Conservation (phyloP, 331 rosid species). For the Quercus tomentella region DNA sequence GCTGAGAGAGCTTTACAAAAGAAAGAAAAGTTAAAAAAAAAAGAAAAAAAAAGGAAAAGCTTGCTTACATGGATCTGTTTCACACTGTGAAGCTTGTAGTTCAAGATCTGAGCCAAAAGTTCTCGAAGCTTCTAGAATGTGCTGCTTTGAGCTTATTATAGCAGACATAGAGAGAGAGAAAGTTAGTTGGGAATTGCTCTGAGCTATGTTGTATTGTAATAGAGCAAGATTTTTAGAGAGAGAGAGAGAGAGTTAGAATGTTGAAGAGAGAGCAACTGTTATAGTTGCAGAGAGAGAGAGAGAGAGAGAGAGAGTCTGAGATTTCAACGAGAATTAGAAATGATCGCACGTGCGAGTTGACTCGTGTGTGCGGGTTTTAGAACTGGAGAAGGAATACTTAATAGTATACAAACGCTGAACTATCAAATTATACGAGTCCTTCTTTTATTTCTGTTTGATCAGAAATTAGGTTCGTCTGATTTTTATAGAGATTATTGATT, state of each 20-base stretch:
- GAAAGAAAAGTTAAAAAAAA: not conserved
- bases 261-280: too few species aligned
- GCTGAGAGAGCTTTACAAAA: not conserved
- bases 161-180: not conserved
- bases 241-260: not conserved
- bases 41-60: not conserved
- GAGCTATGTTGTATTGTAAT: not conserved
- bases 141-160: slow-evolving; percentile 8
- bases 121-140: slow-evolving; percentile 4
- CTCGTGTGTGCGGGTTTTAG: not conserved
- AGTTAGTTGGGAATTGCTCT: not conserved
- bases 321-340: not conserved
- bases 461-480: too few species aligned
- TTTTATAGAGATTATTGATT: too few species aligned
- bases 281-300: not conserved
- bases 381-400: too few species aligned
- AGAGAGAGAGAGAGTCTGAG: not conserved
- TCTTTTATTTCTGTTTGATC: not conserved
- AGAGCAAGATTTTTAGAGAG: not conserved
- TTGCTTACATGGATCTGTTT: slow-evolving; percentile 21
- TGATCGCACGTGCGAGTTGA: slow-evolving; percentile 18
- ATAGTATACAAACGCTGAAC: not conserved
- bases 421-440: not conserved
- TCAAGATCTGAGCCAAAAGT: slow-evolving; percentile 33
- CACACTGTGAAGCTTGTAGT: not conserved